Base-by-base conservation (phyloP, 768 basidiomycete species). In the Lentinula detonsa region DNA sequence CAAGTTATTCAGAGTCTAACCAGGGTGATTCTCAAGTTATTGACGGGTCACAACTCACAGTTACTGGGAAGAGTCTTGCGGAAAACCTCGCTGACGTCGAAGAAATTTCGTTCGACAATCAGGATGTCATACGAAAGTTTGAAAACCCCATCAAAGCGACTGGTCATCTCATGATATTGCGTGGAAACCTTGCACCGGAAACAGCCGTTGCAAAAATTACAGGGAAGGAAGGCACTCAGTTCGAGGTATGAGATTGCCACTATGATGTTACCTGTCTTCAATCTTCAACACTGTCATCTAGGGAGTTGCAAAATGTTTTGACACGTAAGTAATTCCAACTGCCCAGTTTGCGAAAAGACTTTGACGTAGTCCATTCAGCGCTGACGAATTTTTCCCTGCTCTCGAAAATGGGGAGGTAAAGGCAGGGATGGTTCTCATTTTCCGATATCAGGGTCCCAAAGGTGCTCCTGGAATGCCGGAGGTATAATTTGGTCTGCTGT, bases 381-480 rank as follows among this genome's bases (percentile, higher is more conserved):
- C 88, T 59, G 82, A 85, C 16, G 81, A 78, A 54, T 91, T 94
- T 70, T 91, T 89, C 71, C 82, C 85, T 35, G 82, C 88, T 7
- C 81, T 95, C 33, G 85, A 83, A 69, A 81, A 77, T 2, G 88
- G 90, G 11, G 85, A 91, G 67, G 86, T 95, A 68, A 90, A 81
- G 64, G 74, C 85, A 2, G 92, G 93, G 0, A 87, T 76, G 70
- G 85, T 90, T 43, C 76, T 93, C 61, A 85, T 95, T 49, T 88
- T 95, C 77, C 82, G 93, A 61, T 95, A 94, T 71, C 90, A 91
- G 74, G 93, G 93, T 11, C 92, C 93, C 0, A 93, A 90, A 70
- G 92, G 93, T 31, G 93, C 84, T n/a, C 93, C 91, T 31, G 93
- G 93, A 23, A 93, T 93, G 91, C 93, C 93, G 8, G 92, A 95